A percentile compares a stretch with the other conserved stretches of the same genome.
These are phyloP conservation scores for Funneliformis caledonium DNA, from an alignment of 371 early-diverging fungal genomes.

Conservation along the genomic window DNA sequence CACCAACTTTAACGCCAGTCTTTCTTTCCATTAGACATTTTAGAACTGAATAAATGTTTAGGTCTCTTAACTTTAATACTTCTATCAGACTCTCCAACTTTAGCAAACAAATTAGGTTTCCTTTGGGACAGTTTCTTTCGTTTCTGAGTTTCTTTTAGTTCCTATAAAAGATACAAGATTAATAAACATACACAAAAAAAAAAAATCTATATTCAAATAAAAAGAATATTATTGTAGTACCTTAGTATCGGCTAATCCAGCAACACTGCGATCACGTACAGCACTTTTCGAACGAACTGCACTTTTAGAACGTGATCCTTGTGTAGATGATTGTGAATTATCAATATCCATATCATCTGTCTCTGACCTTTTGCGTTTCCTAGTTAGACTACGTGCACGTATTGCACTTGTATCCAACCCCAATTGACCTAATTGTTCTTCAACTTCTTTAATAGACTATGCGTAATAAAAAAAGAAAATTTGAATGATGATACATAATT, in stretches of 20 bases:
- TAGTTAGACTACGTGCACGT: constrained; percentile 57
- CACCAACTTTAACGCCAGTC: constrained; percentile 75
- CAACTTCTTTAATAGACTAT: constrained; percentile 60
- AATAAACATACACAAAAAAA: constrained; percentile 1
- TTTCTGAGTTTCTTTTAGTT: constrained; percentile 75
- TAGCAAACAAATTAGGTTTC: constrained; percentile 76
- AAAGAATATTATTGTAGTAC: constrained; percentile 20
- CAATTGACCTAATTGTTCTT: constrained; percentile 59
- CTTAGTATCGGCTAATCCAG: neutral
- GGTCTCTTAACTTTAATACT: constrained; percentile 89
- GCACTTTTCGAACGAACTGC: constrained; percentile 56
- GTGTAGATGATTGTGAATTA: constrained; percentile 56
- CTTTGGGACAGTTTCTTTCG: constrained; percentile 75
- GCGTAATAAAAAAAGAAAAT: neutral
- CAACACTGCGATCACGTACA: constrained; percentile 17
- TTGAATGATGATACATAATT: neutral
- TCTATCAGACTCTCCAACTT: constrained; percentile 94
- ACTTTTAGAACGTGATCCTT: constrained; percentile 59
- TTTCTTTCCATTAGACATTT: constrained; percentile 80
- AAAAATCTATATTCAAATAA: constrained; percentile 5
- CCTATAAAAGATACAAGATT: constrained; percentile 40
- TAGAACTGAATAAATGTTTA: constrained; percentile 96
- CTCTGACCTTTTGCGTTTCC: constrained; percentile 60
- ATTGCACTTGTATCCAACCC: constrained; percentile 64
- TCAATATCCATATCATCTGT: constrained; percentile 54